phyloP scores from a whole-genome alignment of 306 rosid species.

The Mimosa bimucronata region DNA sequence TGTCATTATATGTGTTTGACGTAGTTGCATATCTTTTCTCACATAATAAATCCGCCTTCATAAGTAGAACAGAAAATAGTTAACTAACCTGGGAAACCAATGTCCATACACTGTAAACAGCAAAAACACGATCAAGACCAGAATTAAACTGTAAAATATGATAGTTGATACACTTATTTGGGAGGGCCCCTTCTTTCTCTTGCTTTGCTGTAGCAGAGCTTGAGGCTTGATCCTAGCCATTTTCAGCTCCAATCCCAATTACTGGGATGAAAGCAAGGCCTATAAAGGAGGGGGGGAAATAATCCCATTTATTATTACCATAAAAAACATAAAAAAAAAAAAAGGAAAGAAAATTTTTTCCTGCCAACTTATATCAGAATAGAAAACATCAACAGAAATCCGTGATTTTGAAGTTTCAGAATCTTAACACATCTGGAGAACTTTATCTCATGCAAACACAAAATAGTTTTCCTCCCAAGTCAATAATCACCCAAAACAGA shows the following conservation, averaged over 20 bases:
- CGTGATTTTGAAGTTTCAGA: constrained; percentile 26
- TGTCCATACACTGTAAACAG: constrained; percentile 51
- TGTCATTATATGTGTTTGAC: neutral
- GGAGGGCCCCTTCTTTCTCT: constrained; percentile 76
- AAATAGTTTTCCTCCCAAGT: neutral
- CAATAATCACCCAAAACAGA: constrained; percentile 24
- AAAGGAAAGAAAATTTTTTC: constrained; percentile 1
- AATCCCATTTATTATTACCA: constrained; percentile 12
- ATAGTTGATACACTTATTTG: constrained; percentile 51
- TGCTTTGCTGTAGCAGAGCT: constrained; percentile 77
- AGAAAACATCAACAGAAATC: constrained; percentile 26
- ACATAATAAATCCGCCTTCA: constrained; percentile 6
- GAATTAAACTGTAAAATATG: constrained; percentile 52
- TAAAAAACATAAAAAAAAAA: neutral
- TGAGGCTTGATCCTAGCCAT: constrained; percentile 83
- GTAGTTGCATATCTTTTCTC: constrained; percentile 7
- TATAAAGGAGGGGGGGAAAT: neutral
- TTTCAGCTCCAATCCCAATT: constrained; percentile 37
- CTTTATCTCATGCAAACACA: neutral
- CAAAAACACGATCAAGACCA: constrained; percentile 55
- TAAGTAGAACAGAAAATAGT: constrained; percentile 13
- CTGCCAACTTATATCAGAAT: neutral
- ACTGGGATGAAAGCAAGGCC: constrained; percentile 31
- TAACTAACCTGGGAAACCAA: constrained; percentile 66
- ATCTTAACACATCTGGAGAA: constrained; percentile 1